A percentile compares a stretch with the other conserved stretches of the same genome.
These are phyloP conservation scores for Xylaria sp. DNA, from an alignment of 2,329 filamentous ascomycete species.

Conservation along the genomic window DNA sequence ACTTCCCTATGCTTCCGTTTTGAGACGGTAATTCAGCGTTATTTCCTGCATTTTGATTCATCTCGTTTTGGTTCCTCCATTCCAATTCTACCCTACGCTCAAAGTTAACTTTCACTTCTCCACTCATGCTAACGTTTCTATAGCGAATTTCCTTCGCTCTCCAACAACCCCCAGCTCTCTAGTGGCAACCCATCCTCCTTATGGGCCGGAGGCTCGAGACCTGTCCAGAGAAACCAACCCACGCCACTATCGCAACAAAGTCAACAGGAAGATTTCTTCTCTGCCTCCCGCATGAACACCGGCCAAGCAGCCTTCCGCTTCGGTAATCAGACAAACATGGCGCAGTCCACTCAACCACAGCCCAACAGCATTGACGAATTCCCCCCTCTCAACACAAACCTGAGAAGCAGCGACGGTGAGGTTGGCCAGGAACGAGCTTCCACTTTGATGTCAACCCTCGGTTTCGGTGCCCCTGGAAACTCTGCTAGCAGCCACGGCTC, in stretches of 20 bases:
- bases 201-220: constrained; percentile 49
- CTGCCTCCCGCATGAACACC: constrained; percentile 35
- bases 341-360: constrained; percentile 44
- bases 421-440: constrained; percentile 51
- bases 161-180: constrained; percentile 53
- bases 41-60: not conserved
- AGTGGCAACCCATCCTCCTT: constrained; percentile 46
- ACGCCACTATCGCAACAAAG: constrained; percentile 48
- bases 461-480: constrained; percentile 46
- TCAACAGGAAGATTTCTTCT: constrained; percentile 45
- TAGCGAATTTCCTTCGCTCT: constrained; percentile 63
- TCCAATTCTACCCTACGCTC: not conserved
- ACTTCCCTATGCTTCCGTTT: constrained; percentile 24
- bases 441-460: constrained; percentile 49
- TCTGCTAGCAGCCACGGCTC: constrained; percentile 31
- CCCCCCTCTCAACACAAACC: constrained; percentile 49
- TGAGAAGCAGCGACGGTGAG: constrained; percentile 50
- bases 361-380: constrained; percentile 54
- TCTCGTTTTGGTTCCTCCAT: not conserved
- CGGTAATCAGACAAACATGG: constrained; percentile 41
- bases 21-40: constrained; percentile 28
- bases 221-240: constrained; percentile 46
- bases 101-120: not conserved
- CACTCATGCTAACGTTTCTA: constrained; percentile 24
- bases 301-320: constrained; percentile 50